Base-by-base conservation (phyloP, 257 asterid species). In the Cynanchum wilfordii region DNA sequence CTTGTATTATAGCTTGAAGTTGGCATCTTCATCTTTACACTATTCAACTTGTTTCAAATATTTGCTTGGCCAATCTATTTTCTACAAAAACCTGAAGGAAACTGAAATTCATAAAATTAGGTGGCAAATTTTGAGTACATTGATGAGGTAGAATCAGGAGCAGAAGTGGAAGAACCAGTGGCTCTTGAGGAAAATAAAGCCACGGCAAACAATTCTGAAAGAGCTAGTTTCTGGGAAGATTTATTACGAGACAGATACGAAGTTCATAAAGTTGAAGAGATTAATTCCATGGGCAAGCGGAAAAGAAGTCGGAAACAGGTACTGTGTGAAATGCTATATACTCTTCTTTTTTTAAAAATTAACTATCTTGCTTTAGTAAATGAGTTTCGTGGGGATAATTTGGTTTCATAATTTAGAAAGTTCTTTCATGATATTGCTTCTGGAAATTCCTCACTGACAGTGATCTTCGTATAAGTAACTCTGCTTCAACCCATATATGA, bases 281-380 rank as follows among this genome's bases (percentile, higher is more conserved):
- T 88, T 59, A 94, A 82, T 82, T 77, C 98, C 29, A 80, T 94
- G 99, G 99, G 99, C 51, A 94, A 94, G 88, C 96, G 99, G 70
- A 91, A 88, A 90, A 91, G 99, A 82, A 87, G 95, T 82, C 88
- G 98, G 77, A 89, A 84, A 76, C 97, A 94, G 97, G 98, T 91
- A 72, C 54, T 33, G 27, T 19, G 38, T 71, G 22, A 42, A 60
- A 47, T 69, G 42, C 59, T 24, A 36, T 38, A 40, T 25, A 57
- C 36, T 52, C 16, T 29, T 74, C 24, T 51, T 17, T 62, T 10
- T 60, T 19, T 8, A 11, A 0, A 2, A 0, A 0, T 4, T 45
- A 11, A 42, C 16, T 38, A 22, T 15, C 47, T 57, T 55, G 15
- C 56, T 36, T 56, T n/a, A 54, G 11, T 47, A 68, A 47, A 24